These are phyloP conservation scores for Yamadazyma nakazawae DNA, from an alignment of 805 yeast species.

Conservation along the genomic window DNA sequence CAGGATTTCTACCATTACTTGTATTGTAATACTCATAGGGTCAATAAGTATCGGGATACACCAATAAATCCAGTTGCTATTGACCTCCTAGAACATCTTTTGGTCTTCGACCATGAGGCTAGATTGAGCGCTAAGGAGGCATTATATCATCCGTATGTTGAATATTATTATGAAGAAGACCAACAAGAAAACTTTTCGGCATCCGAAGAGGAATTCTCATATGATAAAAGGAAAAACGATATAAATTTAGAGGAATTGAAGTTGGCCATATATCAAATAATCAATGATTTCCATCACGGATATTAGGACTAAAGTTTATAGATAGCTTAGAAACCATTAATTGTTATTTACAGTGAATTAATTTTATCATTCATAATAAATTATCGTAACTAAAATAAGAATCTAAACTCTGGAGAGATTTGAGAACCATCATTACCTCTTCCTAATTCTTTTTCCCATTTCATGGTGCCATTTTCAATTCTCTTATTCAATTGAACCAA, in stretches of 20 bases:
- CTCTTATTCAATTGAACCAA: slow-evolving; percentile 37
- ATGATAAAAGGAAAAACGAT: slow-evolving; percentile 21
- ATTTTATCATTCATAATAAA: neutral
- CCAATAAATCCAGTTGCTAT: slow-evolving; percentile 25
- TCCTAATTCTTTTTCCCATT: slow-evolving; percentile 49
- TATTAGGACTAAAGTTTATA: neutral
- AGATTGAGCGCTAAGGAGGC: slow-evolving; percentile 90
- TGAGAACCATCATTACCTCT: slow-evolving; percentile 42
- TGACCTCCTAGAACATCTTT: slow-evolving; percentile 54
- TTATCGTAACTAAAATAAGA: slow-evolving; percentile 22
- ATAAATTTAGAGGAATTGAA: slow-evolving; percentile 4
- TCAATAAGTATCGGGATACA: slow-evolving; percentile 12
- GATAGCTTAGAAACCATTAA: neutral
- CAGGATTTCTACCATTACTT: slow-evolving; percentile 18
- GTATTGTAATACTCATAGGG: slow-evolving; percentile 20
- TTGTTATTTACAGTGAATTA: neutral
- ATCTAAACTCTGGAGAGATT: slow-evolving; percentile 44
- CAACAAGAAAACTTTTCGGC: slow-evolving; percentile 28
- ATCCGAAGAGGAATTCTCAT: slow-evolving; percentile 24
- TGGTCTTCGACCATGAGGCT: slow-evolving; percentile 81
- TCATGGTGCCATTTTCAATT: slow-evolving; percentile 44
- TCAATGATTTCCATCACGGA: neutral
- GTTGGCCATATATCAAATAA: neutral
- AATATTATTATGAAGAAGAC: slow-evolving; percentile 64
- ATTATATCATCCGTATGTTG: slow-evolving; percentile 79